Conservation (phyloP, 1,284 basidiomycete genomes). For the Pisolithus thermaeus region DNA sequence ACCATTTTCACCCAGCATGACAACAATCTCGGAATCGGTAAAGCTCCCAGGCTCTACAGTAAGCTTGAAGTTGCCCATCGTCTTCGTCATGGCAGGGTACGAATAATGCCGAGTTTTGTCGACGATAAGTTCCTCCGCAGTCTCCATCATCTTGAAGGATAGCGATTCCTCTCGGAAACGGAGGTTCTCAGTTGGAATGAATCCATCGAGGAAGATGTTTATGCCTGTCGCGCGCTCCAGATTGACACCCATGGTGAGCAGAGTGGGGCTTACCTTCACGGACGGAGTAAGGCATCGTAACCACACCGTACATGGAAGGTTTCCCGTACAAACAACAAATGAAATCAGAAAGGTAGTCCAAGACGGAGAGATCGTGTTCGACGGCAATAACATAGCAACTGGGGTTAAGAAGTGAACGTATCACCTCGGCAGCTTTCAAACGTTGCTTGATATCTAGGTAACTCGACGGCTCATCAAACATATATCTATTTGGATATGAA, state of each 20-base stretch:
- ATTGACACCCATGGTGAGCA: background rate
- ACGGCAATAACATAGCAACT: constrained; percentile 92
- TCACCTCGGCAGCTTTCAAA: constrained; percentile 92
- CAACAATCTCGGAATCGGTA: constrained; percentile 95
- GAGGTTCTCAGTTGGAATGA: constrained; percentile 95
- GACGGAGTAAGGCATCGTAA: constrained; percentile 95
- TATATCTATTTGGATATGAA: constrained; percentile 54
- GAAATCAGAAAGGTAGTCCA: constrained; percentile 96
- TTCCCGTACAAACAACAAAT: constrained; percentile 96
- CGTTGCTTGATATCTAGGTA: constrained; percentile 95
- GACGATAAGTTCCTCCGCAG: constrained; percentile 77
- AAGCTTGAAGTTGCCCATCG: constrained; percentile 89
- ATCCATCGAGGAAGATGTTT: constrained; percentile 97
- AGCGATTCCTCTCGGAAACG: constrained; percentile 94
- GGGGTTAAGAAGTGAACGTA: constrained; percentile 76
- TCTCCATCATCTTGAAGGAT: constrained; percentile 95
- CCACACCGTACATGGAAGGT: constrained; percentile 95
- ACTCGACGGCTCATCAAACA: constrained; percentile 97
- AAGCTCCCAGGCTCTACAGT: constrained; percentile 84
- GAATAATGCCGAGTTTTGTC: constrained; percentile 83
- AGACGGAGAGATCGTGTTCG: constrained; percentile 95
- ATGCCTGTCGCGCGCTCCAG: constrained; percentile 50
- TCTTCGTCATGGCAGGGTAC: constrained; percentile 95
- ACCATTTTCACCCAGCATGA: constrained; percentile 96
- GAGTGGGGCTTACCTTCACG: constrained; percentile 69